These are phyloP conservation scores for Jaapia argillacea DNA, from an alignment of 768 basidiomycete species.

Conservation along the genomic window DNA sequence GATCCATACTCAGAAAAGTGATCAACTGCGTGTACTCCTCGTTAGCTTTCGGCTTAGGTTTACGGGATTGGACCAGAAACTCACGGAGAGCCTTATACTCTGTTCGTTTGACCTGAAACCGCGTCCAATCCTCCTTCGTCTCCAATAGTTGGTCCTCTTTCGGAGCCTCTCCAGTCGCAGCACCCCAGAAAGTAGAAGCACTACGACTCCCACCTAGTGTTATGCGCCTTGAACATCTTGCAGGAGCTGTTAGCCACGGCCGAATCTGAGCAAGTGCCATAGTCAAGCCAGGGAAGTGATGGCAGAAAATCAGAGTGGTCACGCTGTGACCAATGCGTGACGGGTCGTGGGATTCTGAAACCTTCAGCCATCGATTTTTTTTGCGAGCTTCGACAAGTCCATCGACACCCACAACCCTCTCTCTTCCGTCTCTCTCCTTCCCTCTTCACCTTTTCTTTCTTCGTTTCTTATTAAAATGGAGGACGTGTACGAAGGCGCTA, in stretches of 20 bases:
- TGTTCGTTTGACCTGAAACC: slow-evolving; percentile 49
- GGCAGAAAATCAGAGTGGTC: neutral
- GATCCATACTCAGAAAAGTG: slow-evolving; percentile 69
- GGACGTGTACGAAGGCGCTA: slow-evolving; percentile 90
- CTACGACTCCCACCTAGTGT: too few species aligned
- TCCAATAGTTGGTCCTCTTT: slow-evolving; percentile 25
- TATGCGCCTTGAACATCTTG: slow-evolving; percentile 9
- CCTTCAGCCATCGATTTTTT: slow-evolving; percentile 44
- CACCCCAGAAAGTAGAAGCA: too few species aligned
- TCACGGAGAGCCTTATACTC: slow-evolving; percentile 47
- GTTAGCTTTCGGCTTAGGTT: slow-evolving; percentile 5
- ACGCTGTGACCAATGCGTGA: too few species aligned
- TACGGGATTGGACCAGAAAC: slow-evolving; percentile 10
- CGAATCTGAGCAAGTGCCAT: slow-evolving; percentile 16
- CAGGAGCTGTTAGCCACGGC: slow-evolving; percentile 9
- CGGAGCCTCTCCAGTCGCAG: slow-evolving; percentile 8
- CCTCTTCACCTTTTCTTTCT: slow-evolving; percentile 19
- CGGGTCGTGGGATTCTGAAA: too few species aligned
- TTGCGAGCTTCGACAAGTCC: slow-evolving; percentile 14
- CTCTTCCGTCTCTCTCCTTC: slow-evolving; percentile 24
- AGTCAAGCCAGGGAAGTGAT: neutral
- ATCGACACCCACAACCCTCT: slow-evolving; percentile 12
- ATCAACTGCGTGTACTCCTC: slow-evolving; percentile 34
- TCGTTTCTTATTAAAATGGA: slow-evolving; percentile 83
- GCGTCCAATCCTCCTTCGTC: slow-evolving; percentile 53